Evolutionary conservation across 495 filamentous ascomycete species (phyloP), one percentile per base, ranked within the genome.

Genomic region (Penicillium pulvis): DNA sequence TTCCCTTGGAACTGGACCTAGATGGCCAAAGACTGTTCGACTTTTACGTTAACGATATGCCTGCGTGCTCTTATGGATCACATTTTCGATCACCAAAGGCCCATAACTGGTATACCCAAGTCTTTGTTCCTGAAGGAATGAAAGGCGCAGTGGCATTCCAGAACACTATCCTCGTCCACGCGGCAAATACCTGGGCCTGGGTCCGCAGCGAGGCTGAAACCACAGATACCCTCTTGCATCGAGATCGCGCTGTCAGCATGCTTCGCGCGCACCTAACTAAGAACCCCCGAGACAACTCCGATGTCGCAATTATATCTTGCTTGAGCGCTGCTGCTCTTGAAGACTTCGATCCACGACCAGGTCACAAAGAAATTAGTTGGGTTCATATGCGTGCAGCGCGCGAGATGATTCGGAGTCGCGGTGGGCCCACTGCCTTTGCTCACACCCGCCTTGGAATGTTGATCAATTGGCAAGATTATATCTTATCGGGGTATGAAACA

Each of bases 381-480:
- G 53, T 68, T 5, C 74, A 77, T 33, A 77, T 76, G 71, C 70
- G 71, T 19, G 70, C 71, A 39, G 75, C 74, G 7, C 63, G 66
- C 26, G 65, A 74, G 57, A 76, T 76, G 71, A 75, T 77, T 14
- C 67, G 73, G 28, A 62, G 64, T 1, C 71, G 75, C 11, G 73
- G 71, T 3, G 75, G 75, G 2, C 70, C 74, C 4, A 60, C 60
- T 42, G 73, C 71, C 28, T 77, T 77, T 53, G 59, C 63, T 14
- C 67, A 72, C 46, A 75, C 71, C 9, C 73, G 68, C 36, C 52
- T 77, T n/a, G 73, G 71, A 0, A 77, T 71, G 67, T 53, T 78
- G 28, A 75, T 75, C 41, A 76, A 79, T 48, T 77, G 73, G 75
- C 72, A 75, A 64, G 75, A 77, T 53, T 76, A 77, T 55, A 74